A percentile compares a stretch with the other conserved stretches of the same genome.
Conservation (phyloP, 2,329 filamentous ascomycete species). For the Volutella citrinella region DNA sequence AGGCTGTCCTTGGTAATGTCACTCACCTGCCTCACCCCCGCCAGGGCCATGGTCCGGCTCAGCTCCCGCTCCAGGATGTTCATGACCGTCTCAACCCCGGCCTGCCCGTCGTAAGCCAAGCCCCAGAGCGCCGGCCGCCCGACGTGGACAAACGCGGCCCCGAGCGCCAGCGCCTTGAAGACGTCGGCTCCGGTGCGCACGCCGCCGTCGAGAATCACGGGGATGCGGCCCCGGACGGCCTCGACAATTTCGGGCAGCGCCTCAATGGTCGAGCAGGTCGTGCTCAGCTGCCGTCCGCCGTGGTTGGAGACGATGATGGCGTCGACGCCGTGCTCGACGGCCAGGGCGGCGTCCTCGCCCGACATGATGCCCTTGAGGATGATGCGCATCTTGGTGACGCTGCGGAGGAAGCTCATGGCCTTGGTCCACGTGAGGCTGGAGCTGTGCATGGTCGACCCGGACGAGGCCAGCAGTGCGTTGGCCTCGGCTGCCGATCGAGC, state of each 20-base stretch:
- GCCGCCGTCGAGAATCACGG: constrained; percentile 31
- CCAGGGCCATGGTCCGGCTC: too few species aligned
- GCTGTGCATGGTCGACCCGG: too few species aligned
- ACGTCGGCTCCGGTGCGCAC: constrained; percentile 34
- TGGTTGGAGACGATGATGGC: constrained; percentile 34
- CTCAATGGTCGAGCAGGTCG: constrained; percentile 28
- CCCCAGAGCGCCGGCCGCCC: constrained; percentile 14
- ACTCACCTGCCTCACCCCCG: not conserved
- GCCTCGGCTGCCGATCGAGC: too few species aligned
- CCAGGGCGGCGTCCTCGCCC: constrained; percentile 27
- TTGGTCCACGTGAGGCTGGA: constrained; percentile 4
- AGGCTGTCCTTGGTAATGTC: not conserved
- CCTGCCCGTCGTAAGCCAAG: too few species aligned
- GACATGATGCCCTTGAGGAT: constrained; percentile 13
- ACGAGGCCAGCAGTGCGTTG: too few species aligned
- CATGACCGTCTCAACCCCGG: too few species aligned
- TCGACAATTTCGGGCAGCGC: constrained; percentile 26
- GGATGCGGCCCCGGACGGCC: constrained; percentile 18
- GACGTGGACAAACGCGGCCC: constrained; percentile 20
- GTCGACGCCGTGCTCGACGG: constrained; percentile 27
- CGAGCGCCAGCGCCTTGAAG: constrained; percentile 33
- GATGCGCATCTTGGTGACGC: constrained; percentile 10
- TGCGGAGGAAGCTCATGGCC: constrained; percentile 6
- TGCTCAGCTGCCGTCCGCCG: constrained; percentile 32
- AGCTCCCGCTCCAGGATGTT: too few species aligned